Base-by-base conservation (phyloP, 2,329 filamentous ascomycete genomes). In the Chaetoscypha palmicola region DNA sequence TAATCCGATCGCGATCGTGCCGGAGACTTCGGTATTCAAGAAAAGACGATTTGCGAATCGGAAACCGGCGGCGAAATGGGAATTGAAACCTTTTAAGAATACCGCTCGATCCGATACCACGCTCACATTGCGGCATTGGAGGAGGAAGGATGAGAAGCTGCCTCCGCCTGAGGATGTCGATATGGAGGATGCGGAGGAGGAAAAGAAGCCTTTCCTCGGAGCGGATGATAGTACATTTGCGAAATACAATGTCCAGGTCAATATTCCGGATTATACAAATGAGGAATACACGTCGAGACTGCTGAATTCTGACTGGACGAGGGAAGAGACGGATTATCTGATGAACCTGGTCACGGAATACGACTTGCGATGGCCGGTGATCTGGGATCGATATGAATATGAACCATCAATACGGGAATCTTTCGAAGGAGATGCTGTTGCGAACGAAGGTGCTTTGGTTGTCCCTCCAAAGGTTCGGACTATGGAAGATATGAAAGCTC, bases 371-470 rank as follows among this genome's bases (percentile, higher is more conserved):
- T 98, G 92, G 89, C 76, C 91, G 3, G 64, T 97, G 12, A 86
- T 98, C 48, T 87, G 83, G 72, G 92, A 98, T 64, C 85, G 91
- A 46, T 98, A 96, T 67, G 86, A 94, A 42, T 94, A 78, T 62
- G 66, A 62, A 3, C 70, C 74, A 2, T 66, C 68, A 22, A 61
- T 66, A 2, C 64, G 66, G 14, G 52, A 70, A 37, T 66, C 65
- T 41, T n/a, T 17, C 10, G 67, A 73, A 37, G 68, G 68, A 1
- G 57, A 57, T 20, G 65, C 60, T 14, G 68, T 66, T 34, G 66
- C 70, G 36, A 67, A 43, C 37, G 11, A 21, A 14, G 26, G 70
- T 49, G 76, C 75, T 2, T 66, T 82, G 21, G 68, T 80, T 23
- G 64, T 73, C 1, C 70, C 72, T 4, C 59, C 68, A 2, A 63